phyloP scores from a whole-genome alignment of 139 green algal species.

The Astrephomene gubernaculifera region DNA sequence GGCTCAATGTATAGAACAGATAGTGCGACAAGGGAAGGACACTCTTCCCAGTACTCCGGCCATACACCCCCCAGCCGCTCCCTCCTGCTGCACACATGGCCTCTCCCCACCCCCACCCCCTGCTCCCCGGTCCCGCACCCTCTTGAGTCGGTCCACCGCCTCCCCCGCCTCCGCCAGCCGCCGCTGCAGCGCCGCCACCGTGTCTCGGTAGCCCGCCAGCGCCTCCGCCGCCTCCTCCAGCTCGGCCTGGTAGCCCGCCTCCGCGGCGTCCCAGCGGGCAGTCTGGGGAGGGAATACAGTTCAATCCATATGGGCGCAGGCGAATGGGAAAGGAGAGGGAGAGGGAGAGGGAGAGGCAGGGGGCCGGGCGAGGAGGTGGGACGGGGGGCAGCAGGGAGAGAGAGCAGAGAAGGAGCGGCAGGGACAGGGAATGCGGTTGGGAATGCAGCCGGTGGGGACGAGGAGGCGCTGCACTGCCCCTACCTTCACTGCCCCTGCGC shows the following conservation, averaged over 20 bases:
- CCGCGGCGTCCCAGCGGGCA: neutral
- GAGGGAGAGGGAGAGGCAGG: neutral
- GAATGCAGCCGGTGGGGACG: neutral
- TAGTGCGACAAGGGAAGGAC: too few species aligned
- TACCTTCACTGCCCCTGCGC: neutral
- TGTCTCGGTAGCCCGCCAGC: slow-evolving; percentile 28
- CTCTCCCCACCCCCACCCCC: neutral
- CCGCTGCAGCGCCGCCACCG: neutral
- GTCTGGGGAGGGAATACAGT: neutral
- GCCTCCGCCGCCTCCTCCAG: slow-evolving; percentile 18
- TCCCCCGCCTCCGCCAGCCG: neutral
- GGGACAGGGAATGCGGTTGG: neutral
- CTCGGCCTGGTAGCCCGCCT: slow-evolving; percentile 20
- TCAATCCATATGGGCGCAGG: too few species aligned
- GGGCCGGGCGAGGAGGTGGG: neutral
- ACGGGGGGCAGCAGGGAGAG: neutral
- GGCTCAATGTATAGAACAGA: too few species aligned
- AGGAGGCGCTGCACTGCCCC: neutral
- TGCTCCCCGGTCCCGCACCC: neutral
- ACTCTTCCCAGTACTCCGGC: neutral
- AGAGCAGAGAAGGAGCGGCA: neutral
- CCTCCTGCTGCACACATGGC: neutral
- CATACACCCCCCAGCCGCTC: neutral
- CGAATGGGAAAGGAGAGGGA: neutral
- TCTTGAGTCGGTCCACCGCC: neutral